Evolutionary conservation across 2,329 filamentous ascomycete species (phyloP), one percentile per base, ranked within the genome.

Genomic region (Calycina herbarum): DNA sequence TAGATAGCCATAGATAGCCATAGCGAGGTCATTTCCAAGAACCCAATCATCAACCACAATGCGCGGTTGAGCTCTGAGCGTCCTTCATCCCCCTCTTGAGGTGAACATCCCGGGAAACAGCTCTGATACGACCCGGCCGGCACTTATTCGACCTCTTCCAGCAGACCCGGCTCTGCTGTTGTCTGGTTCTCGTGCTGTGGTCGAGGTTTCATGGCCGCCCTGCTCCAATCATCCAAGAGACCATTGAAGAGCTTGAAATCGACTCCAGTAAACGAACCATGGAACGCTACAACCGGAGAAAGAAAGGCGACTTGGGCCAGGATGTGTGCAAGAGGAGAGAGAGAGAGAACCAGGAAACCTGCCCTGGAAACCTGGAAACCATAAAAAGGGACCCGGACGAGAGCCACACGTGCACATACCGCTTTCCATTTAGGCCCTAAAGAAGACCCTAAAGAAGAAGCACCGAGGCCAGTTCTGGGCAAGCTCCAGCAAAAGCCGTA

Each of bases 101-200:
- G 20, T 20, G 20, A 2, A 15, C 38, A 38, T 38, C 35, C 38
- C 11, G 17, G 38, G 13, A 40, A 40, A 40, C 3, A 1, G 13
- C 3, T 40, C 13, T 17, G 5, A 40, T 24, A 54, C 27, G n/a
- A 54, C 20, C 48, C 48, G 48, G 48, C 48, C 48, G 48, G 48
- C 48, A 54, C 48, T 54, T 54, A 13, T 54, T 13, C 24, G 7
- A 11, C 48, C 24, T 13, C 11, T 5, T 45, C 5, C 15, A 45
- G 3, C 17, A 17, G 42, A 45, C 42, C 42, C 20, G 11, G 48
- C 20, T 24, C 20, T 54, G 48, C 8, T n/a, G 13, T 27, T 27
- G 48, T 54, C n/a, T 54, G 48, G 48, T 54, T 54, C 27, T 54
- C 48, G 48, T 24, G 48, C 20, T 48, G n/a, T 45, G 17, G 17